Conservation (phyloP, 116 monocot genomes). For the Dioscorea cayenensis region DNA sequence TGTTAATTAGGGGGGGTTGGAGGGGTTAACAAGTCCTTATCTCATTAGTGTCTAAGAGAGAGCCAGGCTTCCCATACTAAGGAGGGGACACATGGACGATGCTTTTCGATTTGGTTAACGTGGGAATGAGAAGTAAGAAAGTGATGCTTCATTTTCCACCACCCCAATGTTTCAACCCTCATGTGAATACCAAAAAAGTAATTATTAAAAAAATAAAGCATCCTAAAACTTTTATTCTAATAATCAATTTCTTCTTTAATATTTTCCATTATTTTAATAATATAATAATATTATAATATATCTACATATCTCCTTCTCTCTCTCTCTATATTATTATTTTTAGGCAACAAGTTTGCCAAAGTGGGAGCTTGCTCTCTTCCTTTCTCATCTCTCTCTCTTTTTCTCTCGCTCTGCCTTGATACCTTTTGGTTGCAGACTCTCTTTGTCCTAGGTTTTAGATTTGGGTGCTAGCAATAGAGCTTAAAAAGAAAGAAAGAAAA, state of each 20-base stretch:
- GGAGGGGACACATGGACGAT: constrained; percentile 11
- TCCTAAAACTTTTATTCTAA: no score
- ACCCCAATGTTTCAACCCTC: not conserved
- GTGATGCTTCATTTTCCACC: constrained; percentile 1
- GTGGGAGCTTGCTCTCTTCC: not conserved
- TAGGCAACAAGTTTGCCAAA: no score
- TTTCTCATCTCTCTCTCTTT: not conserved
- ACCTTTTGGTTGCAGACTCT: not conserved
- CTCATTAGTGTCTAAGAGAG: not conserved
- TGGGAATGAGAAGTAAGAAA: constrained; percentile 9
- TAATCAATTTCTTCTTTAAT: not conserved
- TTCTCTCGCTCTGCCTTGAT: not conserved
- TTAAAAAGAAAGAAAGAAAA: no score
- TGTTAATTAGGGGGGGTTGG: not conserved
- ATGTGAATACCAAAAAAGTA: not conserved
- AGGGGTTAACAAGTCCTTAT: not conserved
- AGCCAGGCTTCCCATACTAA: not conserved
- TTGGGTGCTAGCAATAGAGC: not conserved
- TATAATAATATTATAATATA: not conserved
- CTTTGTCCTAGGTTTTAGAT: not conserved
- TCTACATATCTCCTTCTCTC: not conserved
- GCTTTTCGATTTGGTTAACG: constrained; percentile 12
- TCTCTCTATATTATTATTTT: no score
- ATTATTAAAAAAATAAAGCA: no score
- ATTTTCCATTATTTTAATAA: not conserved